phyloP scores from a whole-genome alignment of 257 asterid species.

The Solanum sitiens region DNA sequence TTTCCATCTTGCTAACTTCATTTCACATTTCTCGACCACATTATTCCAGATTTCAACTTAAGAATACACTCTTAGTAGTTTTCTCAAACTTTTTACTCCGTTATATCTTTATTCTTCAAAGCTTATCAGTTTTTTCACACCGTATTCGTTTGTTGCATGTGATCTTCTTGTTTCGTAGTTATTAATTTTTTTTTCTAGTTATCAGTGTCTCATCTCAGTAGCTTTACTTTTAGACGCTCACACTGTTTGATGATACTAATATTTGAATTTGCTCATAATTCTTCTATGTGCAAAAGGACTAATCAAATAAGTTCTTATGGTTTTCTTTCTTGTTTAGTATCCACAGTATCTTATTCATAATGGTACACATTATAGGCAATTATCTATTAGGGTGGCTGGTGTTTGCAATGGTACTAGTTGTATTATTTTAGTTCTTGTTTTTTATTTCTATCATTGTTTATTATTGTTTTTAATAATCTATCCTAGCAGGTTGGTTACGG shows the following conservation, averaged over 20 bases:
- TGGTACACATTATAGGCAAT: not conserved
- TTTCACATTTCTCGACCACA: too few relatives aligned
- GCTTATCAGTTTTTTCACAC: not conserved
- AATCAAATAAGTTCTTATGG: not conserved
- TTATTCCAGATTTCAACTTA: too few relatives aligned
- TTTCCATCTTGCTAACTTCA: too few relatives aligned
- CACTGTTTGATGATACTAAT: not conserved
- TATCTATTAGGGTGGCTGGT: not conserved
- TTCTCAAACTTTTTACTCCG: not conserved
- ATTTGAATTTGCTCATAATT: not conserved
- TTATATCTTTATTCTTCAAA: not conserved
- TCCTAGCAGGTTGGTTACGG: not conserved
- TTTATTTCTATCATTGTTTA: not conserved
- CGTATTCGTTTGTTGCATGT: not conserved
- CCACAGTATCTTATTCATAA: not conserved
- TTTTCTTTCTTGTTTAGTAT: not conserved
- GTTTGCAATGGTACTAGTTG: not conserved
- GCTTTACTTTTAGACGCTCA: not conserved
- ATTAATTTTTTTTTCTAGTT: not conserved
- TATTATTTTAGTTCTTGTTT: not conserved
- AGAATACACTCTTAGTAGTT: not conserved
- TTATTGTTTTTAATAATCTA: not conserved
- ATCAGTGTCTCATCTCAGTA: not conserved
- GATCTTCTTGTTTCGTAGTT: not conserved
- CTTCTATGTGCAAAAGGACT: not conserved